Evolutionary conservation across 768 basidiomycete genomes (phyloP), one percentile per base, ranked within the genome.

Genomic region (Tulasnella sp.): DNA sequence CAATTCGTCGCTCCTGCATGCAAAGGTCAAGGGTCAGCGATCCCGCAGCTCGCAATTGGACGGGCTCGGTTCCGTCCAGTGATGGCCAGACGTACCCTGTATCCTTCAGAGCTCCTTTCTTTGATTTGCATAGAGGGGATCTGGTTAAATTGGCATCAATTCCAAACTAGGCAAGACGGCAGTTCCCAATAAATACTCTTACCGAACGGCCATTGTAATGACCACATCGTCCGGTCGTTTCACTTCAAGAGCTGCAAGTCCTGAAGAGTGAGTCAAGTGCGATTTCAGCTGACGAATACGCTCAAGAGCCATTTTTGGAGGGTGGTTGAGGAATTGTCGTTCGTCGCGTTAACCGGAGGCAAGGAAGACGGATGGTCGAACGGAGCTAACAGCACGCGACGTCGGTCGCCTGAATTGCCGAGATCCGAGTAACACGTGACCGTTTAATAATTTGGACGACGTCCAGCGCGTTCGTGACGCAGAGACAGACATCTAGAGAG

Each of bases 141-240:
- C 81, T 79, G 18, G 44, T 18, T 0, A 41, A 46, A 58, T 54
- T 40, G 28, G 2, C 2, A 72, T 42, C 9, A 78, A 41, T 48
- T 69, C 60, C 82, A 92, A 94, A 81, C 92, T 93, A 77, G 94
- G 85, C 1, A 93, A 93, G 4, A 93, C 93, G 44, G 93, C 91
- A 83, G 93, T 58, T 64, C 22, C 34, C 48, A 34, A 46, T 64
- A 1, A 58, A 1, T 73, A 34, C 24, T 41, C 44, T 42, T 58
- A 79, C 44, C 82, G 50, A 69, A 82, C 91, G 80, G 94, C 93
- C 88, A 94, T 89, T 1, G 94, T 94, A 81, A 95, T 90, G 84
- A 95, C 94, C 18, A 95, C 92, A 88, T 95, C 94, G 82, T 94
- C 91, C 3, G 90, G 90, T 76, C 85, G 88, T 84, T 93, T 92